phyloP scores from a whole-genome alignment of 129 eudicot species.

The Helichrysum umbraculigerum region DNA sequence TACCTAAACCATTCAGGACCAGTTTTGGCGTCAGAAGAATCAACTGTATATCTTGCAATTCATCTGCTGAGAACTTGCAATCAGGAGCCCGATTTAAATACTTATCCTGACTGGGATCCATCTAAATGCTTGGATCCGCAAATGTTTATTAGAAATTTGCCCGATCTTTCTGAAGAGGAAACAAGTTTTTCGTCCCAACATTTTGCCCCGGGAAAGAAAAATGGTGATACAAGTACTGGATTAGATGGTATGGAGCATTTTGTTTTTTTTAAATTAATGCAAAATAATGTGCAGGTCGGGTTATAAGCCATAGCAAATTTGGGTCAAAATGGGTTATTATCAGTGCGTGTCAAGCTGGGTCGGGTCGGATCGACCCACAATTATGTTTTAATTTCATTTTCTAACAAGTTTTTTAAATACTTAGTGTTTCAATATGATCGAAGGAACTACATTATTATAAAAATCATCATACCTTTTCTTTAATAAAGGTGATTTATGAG shows the following conservation, averaged over 20 bases:
- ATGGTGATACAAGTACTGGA: slow-evolving; percentile 79
- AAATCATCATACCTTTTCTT: no score
- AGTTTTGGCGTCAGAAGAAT: slow-evolving; percentile 42
- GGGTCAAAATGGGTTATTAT: no score
- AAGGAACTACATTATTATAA: no score
- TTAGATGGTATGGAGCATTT: slow-evolving; percentile 68
- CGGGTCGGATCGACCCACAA: no score
- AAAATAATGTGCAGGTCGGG: no score
- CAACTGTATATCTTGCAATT: slow-evolving; percentile 64
- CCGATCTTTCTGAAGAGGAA: slow-evolving; percentile 58
- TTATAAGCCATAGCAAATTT: no score
- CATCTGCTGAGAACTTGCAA: slow-evolving; percentile 65
- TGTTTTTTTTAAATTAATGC: slow-evolving; percentile 16
- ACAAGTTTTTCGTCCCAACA: slow-evolving; percentile 39
- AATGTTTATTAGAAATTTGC: slow-evolving; percentile 63
- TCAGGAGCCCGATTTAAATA: slow-evolving; percentile 51
- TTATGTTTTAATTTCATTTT: no score
- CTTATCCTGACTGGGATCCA: slow-evolving; percentile 60
- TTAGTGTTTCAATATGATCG: no score
- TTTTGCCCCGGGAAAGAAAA: slow-evolving; percentile 41
- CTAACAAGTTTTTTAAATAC: no score
- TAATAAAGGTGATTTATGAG: no score
- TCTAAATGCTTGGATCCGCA: slow-evolving; percentile 76
- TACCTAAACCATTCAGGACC: slow-evolving; percentile 44
- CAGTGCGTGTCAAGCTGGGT: no score